Percentiles rank a stretch among this genome's conserved stretches.
Evolutionary conservation across 164 flowering plant species (phyloP).

Genomic region (Dillenia turbinata): DNA sequence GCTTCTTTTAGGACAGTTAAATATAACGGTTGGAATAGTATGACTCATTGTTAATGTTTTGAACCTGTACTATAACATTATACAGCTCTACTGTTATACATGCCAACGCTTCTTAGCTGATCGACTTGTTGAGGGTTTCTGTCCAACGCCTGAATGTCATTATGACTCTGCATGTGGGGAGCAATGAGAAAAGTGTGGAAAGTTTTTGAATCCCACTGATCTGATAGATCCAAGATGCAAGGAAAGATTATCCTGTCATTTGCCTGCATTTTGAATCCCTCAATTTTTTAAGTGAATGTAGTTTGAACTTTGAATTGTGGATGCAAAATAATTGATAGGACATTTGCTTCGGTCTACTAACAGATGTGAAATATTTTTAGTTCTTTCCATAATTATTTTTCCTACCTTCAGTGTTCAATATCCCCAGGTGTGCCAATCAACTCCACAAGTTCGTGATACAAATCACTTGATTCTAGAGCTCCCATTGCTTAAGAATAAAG

Average conservation of each 20-base stretch:
- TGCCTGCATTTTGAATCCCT: background rate
- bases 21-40: no score
- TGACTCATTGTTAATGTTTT: background rate
- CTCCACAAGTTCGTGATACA: conserved; percentile 79
- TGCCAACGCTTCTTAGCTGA: conserved; percentile 88
- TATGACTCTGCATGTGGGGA: conserved; percentile 95
- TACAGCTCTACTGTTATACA: conserved; percentile 82
- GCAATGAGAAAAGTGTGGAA: conserved; percentile 91
- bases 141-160: conserved; percentile 70
- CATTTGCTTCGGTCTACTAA: background rate
- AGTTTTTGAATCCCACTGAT: conserved; percentile 89
- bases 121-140: conserved; percentile 85
- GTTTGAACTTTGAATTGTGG: background rate
- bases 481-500: conserved; percentile 58
- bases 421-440: conserved; percentile 53
- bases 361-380: background rate
- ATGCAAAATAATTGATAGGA: background rate
- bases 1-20: no score
- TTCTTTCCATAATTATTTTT: background rate
- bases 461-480: conserved; percentile 91
- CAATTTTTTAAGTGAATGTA: background rate
- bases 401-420: conserved; percentile 2
- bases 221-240: conserved; percentile 83
- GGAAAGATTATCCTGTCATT: conserved; percentile 27
- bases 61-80: background rate